Percentiles rank a stretch among this genome's conserved stretches.
Evolutionary conservation across 805 yeast genomes (phyloP).

Genomic region (Myxozyma neotropica): DNA sequence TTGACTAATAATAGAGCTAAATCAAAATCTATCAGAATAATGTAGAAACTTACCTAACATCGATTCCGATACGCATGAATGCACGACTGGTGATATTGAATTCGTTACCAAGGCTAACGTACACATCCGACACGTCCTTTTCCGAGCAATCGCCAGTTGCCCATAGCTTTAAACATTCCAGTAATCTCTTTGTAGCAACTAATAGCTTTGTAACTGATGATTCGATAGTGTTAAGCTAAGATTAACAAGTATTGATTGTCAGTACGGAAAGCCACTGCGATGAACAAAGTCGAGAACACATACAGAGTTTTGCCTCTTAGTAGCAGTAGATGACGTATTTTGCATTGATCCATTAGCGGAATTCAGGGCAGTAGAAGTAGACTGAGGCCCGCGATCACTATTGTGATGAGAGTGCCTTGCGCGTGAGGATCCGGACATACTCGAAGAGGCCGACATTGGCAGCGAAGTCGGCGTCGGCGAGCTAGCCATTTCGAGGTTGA

Average conservation of each 20-base stretch:
- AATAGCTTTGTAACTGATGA: slow-evolving; percentile 76
- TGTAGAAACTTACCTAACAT: slow-evolving; percentile 47
- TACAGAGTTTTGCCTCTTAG: slow-evolving; percentile 9
- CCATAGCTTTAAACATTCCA: slow-evolving; percentile 91
- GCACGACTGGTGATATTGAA: slow-evolving; percentile 84
- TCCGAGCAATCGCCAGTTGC: slow-evolving; percentile 79
- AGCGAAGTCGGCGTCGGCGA: slow-evolving; percentile 2
- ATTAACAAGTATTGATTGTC: neutral
- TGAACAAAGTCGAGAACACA: neutral
- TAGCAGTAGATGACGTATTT: neutral
- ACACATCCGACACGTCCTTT: slow-evolving; percentile 82
- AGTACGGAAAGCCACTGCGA: neutral
- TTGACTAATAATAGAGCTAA: too few relatives aligned
- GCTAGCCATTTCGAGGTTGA: neutral
- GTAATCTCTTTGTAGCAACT: slow-evolving; percentile 82
- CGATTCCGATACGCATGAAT: slow-evolving; percentile 76
- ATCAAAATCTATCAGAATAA: neutral
- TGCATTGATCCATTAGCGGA: neutral
- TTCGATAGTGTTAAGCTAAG: slow-evolving; percentile 55
- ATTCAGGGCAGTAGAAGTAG: neutral
- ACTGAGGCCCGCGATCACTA: neutral
- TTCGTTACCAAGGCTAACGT: slow-evolving; percentile 91
- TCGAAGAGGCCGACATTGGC: slow-evolving; percentile 5
- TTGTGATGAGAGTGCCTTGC: neutral
- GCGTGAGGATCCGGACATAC: slow-evolving; percentile 2